Base-by-base conservation (phyloP, 1,284 basidiomycete species). In the Trichosporon inkin region DNA sequence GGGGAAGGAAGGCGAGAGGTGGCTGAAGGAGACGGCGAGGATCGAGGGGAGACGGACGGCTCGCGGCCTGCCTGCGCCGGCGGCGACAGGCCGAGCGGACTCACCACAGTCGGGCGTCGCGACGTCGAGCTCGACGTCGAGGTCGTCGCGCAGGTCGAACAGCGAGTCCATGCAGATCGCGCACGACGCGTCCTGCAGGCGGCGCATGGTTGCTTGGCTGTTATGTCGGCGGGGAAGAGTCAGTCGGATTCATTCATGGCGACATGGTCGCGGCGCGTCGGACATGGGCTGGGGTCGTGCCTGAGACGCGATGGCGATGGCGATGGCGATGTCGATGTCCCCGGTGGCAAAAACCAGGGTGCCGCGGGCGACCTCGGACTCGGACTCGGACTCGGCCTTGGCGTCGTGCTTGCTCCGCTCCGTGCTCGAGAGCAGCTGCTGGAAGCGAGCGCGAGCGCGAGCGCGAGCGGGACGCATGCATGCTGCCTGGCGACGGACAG, bases 111-210 rank as follows among this genome's bases (percentile, higher is more conserved):
- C 70, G 3, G 70, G 67, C 7, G 74, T 65, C 2, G 68, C 70
- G 10, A 72, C 68, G 1, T 69, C 68, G 2, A 68, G 47, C 3
- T 68, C 52, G 55, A 75, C 72, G 52, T 74, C 69, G 38, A 75
- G 58, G 58, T 75, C 74, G 56, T 75, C 70, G 16, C 60, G 55
- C 17, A 61, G 54, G 55, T 64, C 59, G 61, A 76, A 75, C n/a
- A 76, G 64, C 17, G 63, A 59, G 32, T 74, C 74, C 62, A 72
- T 68, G 62, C 74, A 76, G 41, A 76, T 73, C 28, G 69, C 67
- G 53, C 74, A 76, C 8, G 65, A 55, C 6, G 66, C 71, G 40
- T 67, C 68, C 6, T 67, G 65, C 11, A 62, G 37, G 16, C 66
- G 59, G 32, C 16, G 24, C 44, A 49, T 49, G 44, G 14, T 49